phyloP scores from a whole-genome alignment of 495 filamentous ascomycete genomes.

The Xylaria longipes region DNA sequence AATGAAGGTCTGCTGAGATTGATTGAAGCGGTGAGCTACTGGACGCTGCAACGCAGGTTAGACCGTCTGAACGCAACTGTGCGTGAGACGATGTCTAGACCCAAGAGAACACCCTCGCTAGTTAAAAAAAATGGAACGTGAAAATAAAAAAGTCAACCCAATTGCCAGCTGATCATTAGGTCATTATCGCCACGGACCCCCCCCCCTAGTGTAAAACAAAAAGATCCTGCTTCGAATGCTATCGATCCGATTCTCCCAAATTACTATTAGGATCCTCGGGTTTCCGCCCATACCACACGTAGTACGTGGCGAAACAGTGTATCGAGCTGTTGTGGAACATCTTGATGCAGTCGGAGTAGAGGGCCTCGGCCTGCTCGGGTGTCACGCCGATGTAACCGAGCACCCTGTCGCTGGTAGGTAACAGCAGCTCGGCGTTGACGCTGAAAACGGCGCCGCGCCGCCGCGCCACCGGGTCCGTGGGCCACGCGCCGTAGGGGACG shows the following conservation, averaged over 20 bases:
- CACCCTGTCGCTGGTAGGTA: slow-evolving; percentile 15
- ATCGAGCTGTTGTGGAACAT: slow-evolving; percentile 23
- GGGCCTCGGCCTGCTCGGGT: slow-evolving; percentile 13
- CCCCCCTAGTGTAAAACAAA: background rate
- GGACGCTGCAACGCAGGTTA: background rate
- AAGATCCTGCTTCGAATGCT: background rate
- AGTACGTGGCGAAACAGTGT: slow-evolving; percentile 25
- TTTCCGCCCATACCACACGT: slow-evolving; percentile 28
- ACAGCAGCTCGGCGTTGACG: slow-evolving; percentile 21
- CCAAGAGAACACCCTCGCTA: background rate
- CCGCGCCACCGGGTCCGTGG: slow-evolving; percentile 9
- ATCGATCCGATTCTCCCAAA: background rate
- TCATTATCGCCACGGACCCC: slow-evolving; percentile 18
- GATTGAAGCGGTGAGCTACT: background rate
- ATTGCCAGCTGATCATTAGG: slow-evolving; percentile 23
- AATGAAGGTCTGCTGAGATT: background rate
- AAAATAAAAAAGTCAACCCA: background rate
- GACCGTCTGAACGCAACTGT: background rate
- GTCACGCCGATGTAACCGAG: slow-evolving; percentile 18
- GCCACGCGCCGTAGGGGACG: slow-evolving; percentile 28
- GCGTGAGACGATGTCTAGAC: background rate
- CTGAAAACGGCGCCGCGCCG: slow-evolving; percentile 19
- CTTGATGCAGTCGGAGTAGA: slow-evolving; percentile 16
- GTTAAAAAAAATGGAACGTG: background rate
- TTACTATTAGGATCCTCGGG: background rate